These are phyloP conservation scores for Gomphus sp. DNA, from an alignment of 1,284 basidiomycete species.

Conservation along the genomic window DNA sequence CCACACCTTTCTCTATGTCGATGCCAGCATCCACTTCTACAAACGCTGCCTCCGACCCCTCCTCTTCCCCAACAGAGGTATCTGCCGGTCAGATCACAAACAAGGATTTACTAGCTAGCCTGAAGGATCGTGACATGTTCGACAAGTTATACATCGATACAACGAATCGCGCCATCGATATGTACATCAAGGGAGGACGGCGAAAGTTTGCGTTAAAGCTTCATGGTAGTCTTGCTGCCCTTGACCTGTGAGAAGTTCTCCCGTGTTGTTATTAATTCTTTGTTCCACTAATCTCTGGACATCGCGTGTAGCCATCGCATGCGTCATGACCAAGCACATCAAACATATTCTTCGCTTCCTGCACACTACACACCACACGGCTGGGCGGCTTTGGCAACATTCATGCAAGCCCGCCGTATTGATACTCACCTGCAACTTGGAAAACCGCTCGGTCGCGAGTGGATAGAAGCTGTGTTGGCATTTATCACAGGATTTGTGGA, in stretches of 20 bases:
- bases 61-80: constrained; percentile 11
- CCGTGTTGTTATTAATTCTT: constrained; percentile 7
- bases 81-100: constrained; percentile 45
- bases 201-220: constrained; percentile 79
- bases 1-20: constrained; percentile 64
- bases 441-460: constrained; percentile 56
- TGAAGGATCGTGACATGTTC: constrained; percentile 52
- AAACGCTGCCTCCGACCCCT: not conserved
- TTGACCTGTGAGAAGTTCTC: constrained; percentile 62
- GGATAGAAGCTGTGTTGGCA: constrained; percentile 61
- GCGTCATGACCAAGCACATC: constrained; percentile 49
- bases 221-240: constrained; percentile 75
- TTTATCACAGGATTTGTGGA: constrained; percentile 61
- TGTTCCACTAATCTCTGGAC: constrained; percentile 9
- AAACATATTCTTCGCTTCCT: constrained; percentile 67
- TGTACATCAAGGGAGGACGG: constrained; percentile 73
- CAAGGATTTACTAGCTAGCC: constrained; percentile 51
- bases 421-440: constrained; percentile 48
- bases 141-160: constrained; percentile 65
- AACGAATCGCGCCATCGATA: constrained; percentile 75
- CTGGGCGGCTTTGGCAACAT: constrained; percentile 71
- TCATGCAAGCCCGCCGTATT: constrained; percentile 63
- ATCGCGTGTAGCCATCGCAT: constrained; percentile 47
- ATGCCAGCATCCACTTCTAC: constrained; percentile 12
- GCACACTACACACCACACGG: constrained; percentile 72